Base-by-base conservation (phyloP, 1,284 basidiomycete genomes). In the Coniferiporia weirii region DNA sequence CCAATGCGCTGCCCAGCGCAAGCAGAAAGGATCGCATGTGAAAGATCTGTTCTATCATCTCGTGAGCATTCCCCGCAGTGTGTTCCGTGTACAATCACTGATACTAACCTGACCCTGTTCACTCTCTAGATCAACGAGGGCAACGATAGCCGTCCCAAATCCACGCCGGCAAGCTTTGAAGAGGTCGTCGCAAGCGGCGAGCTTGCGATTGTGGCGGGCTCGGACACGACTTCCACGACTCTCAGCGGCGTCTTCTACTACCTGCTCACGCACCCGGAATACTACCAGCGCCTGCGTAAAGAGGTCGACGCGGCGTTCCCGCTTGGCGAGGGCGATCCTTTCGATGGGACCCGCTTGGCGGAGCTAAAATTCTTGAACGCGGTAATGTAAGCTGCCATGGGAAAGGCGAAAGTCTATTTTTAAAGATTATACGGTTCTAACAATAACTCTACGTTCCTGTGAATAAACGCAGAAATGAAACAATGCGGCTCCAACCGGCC, bases 141-240 rank as follows among this genome's bases (percentile, higher is more conserved):
- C 66, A 5, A 65, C 69, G 56, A 63, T 68, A 71, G 50, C 48
- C 59, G 7, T 57, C 61, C 54, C 66, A 70, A 36, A 2, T 32
- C 38, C 8, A 17, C 63, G 9, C 66, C 67, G 19, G 53, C 67
- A 32, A 50, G 64, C 62, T 51, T 59, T 5, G 63, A 51, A 55
- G 67, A 66, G 50, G 62, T 76, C 36, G 55, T 67, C 15, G 66
- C 71, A 12, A 73, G 75, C 49, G 64, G 69, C 2, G 56, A 68
- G 13, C 66, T 76, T 4, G 72, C 73, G 4, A 75, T 78, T 45
- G 43, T 75, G 17, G 60, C 60, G 6, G 75, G 75, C 36, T 67
- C 76, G 35, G 76, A 77, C 57, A 73, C 72, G 6, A 68, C 66
- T 27, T 63, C 71, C 17, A 71, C 70, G 1, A 69, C 71, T 0